A percentile compares a stretch with the other conserved stretches of the same genome.
These are phyloP conservation scores for Syncephalastrum contaminatum DNA, from an alignment of 371 early-diverging fungal species.

Conservation along the genomic window DNA sequence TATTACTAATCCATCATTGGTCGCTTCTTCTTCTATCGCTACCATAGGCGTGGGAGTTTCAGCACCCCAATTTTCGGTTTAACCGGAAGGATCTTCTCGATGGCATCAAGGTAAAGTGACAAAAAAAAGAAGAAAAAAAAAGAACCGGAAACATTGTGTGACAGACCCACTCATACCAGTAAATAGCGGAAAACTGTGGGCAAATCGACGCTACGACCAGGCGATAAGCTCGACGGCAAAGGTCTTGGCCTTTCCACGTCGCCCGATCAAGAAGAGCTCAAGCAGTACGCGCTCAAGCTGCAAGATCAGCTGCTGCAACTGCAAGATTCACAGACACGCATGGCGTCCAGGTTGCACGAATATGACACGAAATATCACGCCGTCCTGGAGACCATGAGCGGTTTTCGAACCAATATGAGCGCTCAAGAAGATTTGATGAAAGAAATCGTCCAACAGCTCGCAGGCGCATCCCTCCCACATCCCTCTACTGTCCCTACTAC, in stretches of 20 bases:
- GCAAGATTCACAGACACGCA: conserved; percentile 31
- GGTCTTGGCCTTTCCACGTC: no score
- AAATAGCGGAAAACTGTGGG: no score
- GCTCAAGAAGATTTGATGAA: conserved; percentile 60
- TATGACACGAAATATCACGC: conserved; percentile 52
- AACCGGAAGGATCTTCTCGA: conserved; percentile 64
- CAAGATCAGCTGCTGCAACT: conserved; percentile 48
- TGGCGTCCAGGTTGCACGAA: conserved; percentile 31
- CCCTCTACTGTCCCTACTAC: no score
- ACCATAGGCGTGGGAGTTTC: conserved; percentile 72
- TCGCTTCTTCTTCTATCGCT: neutral
- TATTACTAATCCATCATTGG: neutral
- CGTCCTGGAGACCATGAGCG: conserved; percentile 54
- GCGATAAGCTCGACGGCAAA: no score
- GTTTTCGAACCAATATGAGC: conserved; percentile 50
- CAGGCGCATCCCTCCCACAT: neutral
- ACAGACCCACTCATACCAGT: neutral
- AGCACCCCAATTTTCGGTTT: conserved; percentile 70
- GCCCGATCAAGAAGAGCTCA: conserved; percentile 17
- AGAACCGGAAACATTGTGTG: neutral
- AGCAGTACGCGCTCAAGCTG: conserved; percentile 23
- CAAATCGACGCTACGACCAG: no score
- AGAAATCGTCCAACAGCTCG: conserved; percentile 54
- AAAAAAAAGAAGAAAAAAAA: no score
- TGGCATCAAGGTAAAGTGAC: conserved; percentile 42